Evolutionary conservation across 371 early-diverging fungal genomes (phyloP), one percentile per base, ranked within the genome.

Genomic region (Batrachochytrium dendrobatidis): DNA sequence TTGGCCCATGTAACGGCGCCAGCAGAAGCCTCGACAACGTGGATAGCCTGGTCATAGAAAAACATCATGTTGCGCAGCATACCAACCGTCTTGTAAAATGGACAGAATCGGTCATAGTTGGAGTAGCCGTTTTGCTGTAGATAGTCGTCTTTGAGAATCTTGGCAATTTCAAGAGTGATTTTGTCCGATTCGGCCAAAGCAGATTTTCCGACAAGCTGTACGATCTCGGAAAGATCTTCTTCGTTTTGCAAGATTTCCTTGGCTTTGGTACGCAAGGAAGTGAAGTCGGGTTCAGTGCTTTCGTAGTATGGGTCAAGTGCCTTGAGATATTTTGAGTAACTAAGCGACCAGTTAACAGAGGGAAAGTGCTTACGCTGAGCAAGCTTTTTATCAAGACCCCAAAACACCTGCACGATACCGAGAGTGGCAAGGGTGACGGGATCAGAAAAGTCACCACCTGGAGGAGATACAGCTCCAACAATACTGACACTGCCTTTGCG

Each of bases 291-390:
- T 69, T 99, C 98, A 44, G 88, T 80, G 56, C 81, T 78, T 73
- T 98, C 95, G 72, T 99, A 99, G 81, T 84, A 97, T 35, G 91
- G 89, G 57, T 97, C 95, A 48, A 99, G 80, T 7, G 94, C 94
- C 70, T 95, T 92, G 73, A 88, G 85, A 81, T 99, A 99, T 84
- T 99, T 99, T 63, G 98, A 96, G 81, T 99, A 99, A 71, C 89
- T 88, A 69, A 96, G 81, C 51, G 91, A 95, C 99, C 99, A 99
- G 83, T 99, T 99, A 61, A 99, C 96, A 25, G 99, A 99, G 10
- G 99, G 99, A 87, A 99, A 99, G 82, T 99, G 99, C 84, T 99
- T 99, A 71, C 99, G 88, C 77, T 99, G 99, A 25, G 99, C 99
- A 44, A 99, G 84, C 81, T 99, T 99, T 86, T 99, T 99, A 80